Percentiles rank a stretch among this genome's conserved stretches.
Conservation (phyloP, 768 basidiomycete genomes). For the Termitomyces sp. region DNA sequence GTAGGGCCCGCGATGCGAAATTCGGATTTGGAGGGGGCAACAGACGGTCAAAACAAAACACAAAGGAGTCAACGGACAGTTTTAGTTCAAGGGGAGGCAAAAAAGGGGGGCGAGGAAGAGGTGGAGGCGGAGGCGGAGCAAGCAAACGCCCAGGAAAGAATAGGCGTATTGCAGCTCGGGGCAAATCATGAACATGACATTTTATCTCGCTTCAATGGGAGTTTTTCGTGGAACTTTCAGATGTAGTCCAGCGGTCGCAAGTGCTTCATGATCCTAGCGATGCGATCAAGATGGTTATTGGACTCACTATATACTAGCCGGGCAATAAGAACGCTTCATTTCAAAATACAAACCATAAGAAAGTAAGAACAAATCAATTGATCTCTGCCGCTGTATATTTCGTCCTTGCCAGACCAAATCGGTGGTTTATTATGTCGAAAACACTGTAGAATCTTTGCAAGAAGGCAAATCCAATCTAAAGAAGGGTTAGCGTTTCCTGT, state of each 20-base stretch:
- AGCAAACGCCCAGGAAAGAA: conserved; percentile 56
- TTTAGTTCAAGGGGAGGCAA: conserved; percentile 39
- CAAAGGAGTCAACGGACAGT: conserved; percentile 71
- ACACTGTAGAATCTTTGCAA: conserved; percentile 59
- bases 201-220: neutral
- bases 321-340: neutral
- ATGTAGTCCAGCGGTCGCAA: neutral
- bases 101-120: conserved; percentile 18
- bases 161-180: conserved; percentile 42
- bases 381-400: conserved; percentile 28
- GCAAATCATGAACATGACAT: conserved; percentile 17
- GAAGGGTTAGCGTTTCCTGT: neutral
- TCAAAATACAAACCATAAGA: neutral
- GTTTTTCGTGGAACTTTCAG: neutral
- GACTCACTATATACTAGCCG: neutral
- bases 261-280: neutral
- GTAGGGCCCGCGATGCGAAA: conserved; percentile 68
- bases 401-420: conserved; percentile 33
- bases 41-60: conserved; percentile 75
- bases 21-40: conserved; percentile 76
- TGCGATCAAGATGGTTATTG: neutral
- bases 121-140: conserved; percentile 23
- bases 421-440: conserved; percentile 37
- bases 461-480: conserved; percentile 48
- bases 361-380: conserved; percentile 17